These are phyloP conservation scores for Dendrostoma leiphaemia DNA, from an alignment of 2,329 filamentous ascomycete genomes.

Conservation along the genomic window DNA sequence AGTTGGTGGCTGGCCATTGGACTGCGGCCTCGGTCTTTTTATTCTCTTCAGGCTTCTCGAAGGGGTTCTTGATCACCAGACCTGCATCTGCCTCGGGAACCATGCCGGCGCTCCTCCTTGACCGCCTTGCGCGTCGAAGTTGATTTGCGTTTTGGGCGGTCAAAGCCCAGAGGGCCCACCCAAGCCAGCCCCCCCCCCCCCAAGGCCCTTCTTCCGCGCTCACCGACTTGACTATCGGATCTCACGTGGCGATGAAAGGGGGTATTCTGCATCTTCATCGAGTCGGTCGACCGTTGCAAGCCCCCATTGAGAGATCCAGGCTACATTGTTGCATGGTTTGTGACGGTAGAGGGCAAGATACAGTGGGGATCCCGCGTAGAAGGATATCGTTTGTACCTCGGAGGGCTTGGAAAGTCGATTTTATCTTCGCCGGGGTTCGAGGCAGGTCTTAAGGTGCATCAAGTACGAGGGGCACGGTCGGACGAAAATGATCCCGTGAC, in stretches of 20 bases:
- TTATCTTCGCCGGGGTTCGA: neutral
- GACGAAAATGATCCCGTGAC: slow-evolving; percentile 1
- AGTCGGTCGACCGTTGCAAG: neutral
- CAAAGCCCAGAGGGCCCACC: slow-evolving; percentile 16
- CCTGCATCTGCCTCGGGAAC: slow-evolving; percentile 11
- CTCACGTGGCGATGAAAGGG: slow-evolving; percentile 15
- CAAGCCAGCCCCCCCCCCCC: slow-evolving; percentile 8
- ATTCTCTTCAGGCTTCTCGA: neutral
- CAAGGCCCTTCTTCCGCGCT: slow-evolving; percentile 5
- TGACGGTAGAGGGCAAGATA: neutral
- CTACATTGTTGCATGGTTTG: slow-evolving; percentile 6
- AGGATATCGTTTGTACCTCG: slow-evolving; percentile 8
- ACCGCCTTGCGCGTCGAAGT: slow-evolving; percentile 9
- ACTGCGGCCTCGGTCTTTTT: slow-evolving; percentile 3
- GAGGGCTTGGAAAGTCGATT: neutral
- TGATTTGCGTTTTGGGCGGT: slow-evolving; percentile 11
- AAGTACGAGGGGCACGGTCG: neutral
- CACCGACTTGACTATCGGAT: slow-evolving; percentile 17
- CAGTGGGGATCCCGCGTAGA: neutral
- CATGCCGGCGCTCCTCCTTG: slow-evolving; percentile 5
- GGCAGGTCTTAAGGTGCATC: neutral
- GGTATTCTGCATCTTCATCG: neutral
- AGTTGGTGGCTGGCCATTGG: slow-evolving; percentile 15
- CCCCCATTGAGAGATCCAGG: neutral
- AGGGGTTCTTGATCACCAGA: slow-evolving; percentile 1